Percentiles rank a stretch among this genome's conserved stretches.
Conservation (phyloP, 2,329 filamentous ascomycete species). For the Macrophomina pseudophaseolina region DNA sequence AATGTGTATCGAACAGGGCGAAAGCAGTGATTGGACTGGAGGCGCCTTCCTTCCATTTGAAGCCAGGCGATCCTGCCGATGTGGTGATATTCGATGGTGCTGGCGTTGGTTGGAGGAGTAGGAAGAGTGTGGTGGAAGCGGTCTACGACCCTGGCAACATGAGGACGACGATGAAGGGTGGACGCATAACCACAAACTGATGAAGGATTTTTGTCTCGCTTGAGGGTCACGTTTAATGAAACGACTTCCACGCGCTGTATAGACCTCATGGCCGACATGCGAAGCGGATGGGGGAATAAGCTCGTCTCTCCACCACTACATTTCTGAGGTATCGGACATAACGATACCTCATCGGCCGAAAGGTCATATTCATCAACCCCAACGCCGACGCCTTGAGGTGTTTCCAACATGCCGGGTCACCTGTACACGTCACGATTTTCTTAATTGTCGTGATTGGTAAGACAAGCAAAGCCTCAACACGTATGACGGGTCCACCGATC, state of each 20-base stretch:
- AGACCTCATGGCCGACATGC: no score
- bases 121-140: conserved; percentile 49
- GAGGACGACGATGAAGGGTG: conserved; percentile 32
- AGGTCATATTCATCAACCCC: neutral
- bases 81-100: conserved; percentile 50
- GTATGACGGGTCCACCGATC: neutral
- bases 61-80: conserved; percentile 47
- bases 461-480: neutral
- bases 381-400: neutral
- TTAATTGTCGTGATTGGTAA: neutral
- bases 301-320: no score
- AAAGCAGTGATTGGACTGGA: conserved; percentile 48
- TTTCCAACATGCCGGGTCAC: neutral
- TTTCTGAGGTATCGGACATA: no score
- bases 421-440: neutral
- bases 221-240: neutral
- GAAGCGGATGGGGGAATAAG: no score
- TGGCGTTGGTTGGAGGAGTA: conserved; percentile 46
- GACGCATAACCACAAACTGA: conserved; percentile 20
- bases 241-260: neutral
- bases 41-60: conserved; percentile 36
- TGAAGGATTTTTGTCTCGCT: neutral
- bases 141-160: conserved; percentile 49
- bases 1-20: conserved; percentile 55
- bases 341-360: no score